Conservation (phyloP, 2,329 filamentous ascomycete genomes). For the Aspergillus fumigatiaffinis region DNA sequence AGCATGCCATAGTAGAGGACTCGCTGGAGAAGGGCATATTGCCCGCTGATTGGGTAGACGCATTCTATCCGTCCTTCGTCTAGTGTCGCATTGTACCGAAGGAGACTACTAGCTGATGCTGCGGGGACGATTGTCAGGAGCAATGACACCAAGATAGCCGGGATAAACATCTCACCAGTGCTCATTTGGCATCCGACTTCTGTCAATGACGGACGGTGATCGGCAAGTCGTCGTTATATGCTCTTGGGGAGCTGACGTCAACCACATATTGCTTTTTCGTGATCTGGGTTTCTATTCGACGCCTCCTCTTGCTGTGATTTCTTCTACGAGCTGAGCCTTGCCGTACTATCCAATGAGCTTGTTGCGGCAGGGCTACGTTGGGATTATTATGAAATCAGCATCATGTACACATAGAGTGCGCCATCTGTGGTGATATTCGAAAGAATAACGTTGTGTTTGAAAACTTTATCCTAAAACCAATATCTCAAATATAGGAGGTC, state of each 20-base stretch:
- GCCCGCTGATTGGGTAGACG: neutral
- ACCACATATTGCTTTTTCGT: neutral
- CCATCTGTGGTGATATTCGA: too few species aligned
- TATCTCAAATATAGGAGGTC: too few species aligned
- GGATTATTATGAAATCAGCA: too few species aligned
- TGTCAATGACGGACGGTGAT: neutral
- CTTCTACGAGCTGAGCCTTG: too few species aligned
- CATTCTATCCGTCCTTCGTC: neutral
- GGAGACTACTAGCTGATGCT: neutral
- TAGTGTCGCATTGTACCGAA: neutral
- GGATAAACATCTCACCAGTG: neutral
- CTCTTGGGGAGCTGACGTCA: neutral
- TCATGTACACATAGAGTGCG: too few species aligned
- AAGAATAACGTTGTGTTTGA: too few species aligned
- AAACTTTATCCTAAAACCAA: too few species aligned
- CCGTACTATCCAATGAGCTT: too few species aligned
- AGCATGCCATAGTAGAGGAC: neutral
- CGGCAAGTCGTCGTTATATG: neutral
- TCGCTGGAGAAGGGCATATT: neutral
- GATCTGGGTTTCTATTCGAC: neutral
- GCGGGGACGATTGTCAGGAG: neutral
- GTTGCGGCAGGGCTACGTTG: too few species aligned
- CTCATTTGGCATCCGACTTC: neutral
- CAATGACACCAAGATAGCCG: neutral
- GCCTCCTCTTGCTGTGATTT: neutral